phyloP scores from a whole-genome alignment of 305 asterid genomes.

The Withania somnifera region DNA sequence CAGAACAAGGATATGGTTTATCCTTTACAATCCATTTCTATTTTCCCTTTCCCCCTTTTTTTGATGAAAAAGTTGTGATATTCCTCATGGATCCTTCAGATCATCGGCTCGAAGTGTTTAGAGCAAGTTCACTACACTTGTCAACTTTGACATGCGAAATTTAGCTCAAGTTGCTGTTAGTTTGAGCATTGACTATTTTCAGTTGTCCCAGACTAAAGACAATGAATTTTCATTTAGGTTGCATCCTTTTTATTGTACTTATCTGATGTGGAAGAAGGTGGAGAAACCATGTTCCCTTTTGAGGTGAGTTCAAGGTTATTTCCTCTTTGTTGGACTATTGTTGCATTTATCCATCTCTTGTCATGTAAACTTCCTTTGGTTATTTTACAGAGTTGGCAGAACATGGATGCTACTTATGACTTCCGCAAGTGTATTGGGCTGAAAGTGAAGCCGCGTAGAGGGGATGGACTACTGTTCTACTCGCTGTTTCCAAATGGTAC shows the following conservation, averaged over 20 bases:
- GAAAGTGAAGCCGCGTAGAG: slow-evolving; percentile 78
- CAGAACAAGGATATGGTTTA: neutral
- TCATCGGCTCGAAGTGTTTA: neutral
- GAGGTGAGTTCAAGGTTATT: slow-evolving; percentile 36
- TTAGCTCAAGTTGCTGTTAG: neutral
- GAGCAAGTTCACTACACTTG: neutral
- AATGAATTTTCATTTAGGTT: slow-evolving; percentile 33
- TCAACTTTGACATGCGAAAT: neutral
- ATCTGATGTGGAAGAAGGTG: slow-evolving; percentile 94
- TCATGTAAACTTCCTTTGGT: neutral
- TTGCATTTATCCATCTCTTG: neutral
- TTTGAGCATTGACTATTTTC: neutral
- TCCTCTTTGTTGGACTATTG: neutral
- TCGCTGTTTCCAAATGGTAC: slow-evolving; percentile 78
- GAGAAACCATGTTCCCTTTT: slow-evolving; percentile 94
- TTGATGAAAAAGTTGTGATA: neutral
- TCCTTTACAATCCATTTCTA: neutral
- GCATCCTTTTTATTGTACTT: slow-evolving; percentile 87
- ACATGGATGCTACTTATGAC: slow-evolving; percentile 61
- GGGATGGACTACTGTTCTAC: slow-evolving; percentile 93
- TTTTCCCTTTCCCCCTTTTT: neutral
- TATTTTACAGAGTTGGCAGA: slow-evolving; percentile 53
- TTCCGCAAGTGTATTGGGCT: slow-evolving; percentile 61
- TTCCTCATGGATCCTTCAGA: neutral
- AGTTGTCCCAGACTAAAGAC: neutral